Base-by-base conservation (phyloP, 768 basidiomycete species). In the Psilocybe cubensis region DNA sequence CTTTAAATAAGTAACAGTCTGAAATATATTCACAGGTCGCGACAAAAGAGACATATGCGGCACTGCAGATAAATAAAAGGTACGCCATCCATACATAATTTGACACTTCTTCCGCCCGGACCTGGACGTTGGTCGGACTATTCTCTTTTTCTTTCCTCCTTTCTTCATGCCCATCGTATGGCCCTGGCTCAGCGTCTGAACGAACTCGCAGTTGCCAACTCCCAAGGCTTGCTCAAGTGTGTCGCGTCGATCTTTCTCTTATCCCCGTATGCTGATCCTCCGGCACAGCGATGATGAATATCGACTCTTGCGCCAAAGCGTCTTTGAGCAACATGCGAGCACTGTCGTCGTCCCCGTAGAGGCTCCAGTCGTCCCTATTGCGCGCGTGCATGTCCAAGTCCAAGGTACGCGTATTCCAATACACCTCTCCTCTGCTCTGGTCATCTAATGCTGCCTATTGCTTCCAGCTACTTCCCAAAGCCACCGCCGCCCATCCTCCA, bases 231-330 rank as follows among this genome's bases (percentile, higher is more conserved):
- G 24, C 81, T 91, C 64, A 82, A 83, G 87, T 86, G 67, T 59
- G 79, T 76, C 50, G 20, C 56, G 21, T 38, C 42, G 18, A 23
- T 45, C 20, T 1, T 25, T 38, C 28, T 3, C 33, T 41, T n/a
- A 49, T 57, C 23, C 44, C 21, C 42, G 29, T 45, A 52, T 23
- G 44, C 18, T 20, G 29, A 27, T 33, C 35, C 23, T 38, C 28
- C 6, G 45, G 24, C 49, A 7, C 70, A 91, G 89, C 64, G 87
- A 90, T 69, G 86, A 89, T 61, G 88, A 88, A 68, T 90, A 89
- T 65, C 82, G 88, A 23, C 71, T 89, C 9, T 77, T 91, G 42
- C 82, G 88, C 10, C 86, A 86, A 68, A 84, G 82, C 64, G 72
- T 86, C 33, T 90, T 91, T 64, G 83, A 88, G 68, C 81, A 84